Evolutionary conservation across 352 stramenopile genomes (phyloP).

Genomic region (Globisporangium spiculum): DNA sequence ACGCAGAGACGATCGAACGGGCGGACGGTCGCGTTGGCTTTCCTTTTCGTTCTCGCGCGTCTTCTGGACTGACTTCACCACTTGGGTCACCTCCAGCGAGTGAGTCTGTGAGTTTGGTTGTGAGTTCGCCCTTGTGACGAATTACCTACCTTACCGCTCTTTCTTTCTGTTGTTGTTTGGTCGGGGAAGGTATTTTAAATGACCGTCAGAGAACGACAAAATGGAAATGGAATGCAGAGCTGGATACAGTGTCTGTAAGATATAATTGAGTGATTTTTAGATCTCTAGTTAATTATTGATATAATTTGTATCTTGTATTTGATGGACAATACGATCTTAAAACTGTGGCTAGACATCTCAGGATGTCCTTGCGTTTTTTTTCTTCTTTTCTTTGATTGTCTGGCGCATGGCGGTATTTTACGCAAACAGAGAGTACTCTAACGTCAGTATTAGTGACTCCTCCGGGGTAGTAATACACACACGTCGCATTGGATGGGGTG

Average conservation of each 20-base stretch:
- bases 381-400: neutral
- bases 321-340: no score
- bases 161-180: neutral
- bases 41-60: neutral
- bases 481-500: constrained; percentile 7
- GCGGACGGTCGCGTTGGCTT: neutral
- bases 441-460: neutral
- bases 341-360: neutral
- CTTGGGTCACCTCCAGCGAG: neutral
- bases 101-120: neutral
- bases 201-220: neutral
- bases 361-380: neutral
- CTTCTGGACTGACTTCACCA: constrained; percentile 7
- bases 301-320: neutral
- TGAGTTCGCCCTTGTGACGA: neutral
- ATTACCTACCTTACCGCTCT: neutral
- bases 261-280: neutral
- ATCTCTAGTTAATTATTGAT: neutral
- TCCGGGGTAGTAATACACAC: neutral
- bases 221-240: neutral
- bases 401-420: neutral
- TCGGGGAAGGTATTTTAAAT: neutral
- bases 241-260: neutral
- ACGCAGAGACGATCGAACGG: neutral
- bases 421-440: neutral